These are phyloP conservation scores for Alternaria solani DNA, from an alignment of 2,329 filamentous ascomycete genomes.

Conservation along the genomic window DNA sequence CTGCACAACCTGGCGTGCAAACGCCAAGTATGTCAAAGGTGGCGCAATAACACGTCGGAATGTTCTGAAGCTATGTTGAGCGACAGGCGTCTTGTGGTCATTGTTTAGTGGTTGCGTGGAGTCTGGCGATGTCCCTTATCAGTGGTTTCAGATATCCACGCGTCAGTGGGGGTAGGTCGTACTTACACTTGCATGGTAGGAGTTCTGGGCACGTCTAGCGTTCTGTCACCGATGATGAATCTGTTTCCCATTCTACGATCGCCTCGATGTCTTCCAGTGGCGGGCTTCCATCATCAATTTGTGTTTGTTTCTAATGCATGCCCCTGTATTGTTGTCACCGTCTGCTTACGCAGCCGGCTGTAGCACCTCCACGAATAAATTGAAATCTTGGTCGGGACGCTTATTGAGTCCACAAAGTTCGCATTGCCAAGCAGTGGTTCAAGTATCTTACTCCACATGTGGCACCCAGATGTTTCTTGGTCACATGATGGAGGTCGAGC, in stretches of 20 bases:
- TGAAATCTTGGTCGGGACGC: neutral
- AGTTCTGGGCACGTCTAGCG: constrained; percentile 15
- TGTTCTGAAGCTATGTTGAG: neutral
- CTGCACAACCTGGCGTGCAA: constrained; percentile 52
- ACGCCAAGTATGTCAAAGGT: constrained; percentile 48
- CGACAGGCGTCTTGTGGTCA: neutral
- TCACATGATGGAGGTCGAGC: constrained; percentile 1
- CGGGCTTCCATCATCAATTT: neutral
- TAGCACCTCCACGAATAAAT: neutral
- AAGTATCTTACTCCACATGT: neutral
- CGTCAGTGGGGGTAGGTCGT: constrained; percentile 7
- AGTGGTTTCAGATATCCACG: constrained; percentile 13
- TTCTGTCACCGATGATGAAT: constrained; percentile 3
- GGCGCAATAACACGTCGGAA: constrained; percentile 17
- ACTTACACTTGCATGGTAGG: constrained; percentile 17
- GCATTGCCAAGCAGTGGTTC: neutral
- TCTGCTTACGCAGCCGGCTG: neutral
- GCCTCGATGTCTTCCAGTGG: neutral
- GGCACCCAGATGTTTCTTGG: neutral
- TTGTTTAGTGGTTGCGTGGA: constrained; percentile 4
- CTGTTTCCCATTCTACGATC: neutral
- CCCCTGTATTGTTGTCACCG: neutral
- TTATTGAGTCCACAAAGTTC: neutral
- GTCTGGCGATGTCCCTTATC: constrained; percentile 5
- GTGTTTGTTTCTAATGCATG: neutral